Percentiles rank a stretch among this genome's conserved stretches.
These are phyloP conservation scores for Ailanthus altissimus DNA, from an alignment of 345 rosid species.

Conservation along the genomic window DNA sequence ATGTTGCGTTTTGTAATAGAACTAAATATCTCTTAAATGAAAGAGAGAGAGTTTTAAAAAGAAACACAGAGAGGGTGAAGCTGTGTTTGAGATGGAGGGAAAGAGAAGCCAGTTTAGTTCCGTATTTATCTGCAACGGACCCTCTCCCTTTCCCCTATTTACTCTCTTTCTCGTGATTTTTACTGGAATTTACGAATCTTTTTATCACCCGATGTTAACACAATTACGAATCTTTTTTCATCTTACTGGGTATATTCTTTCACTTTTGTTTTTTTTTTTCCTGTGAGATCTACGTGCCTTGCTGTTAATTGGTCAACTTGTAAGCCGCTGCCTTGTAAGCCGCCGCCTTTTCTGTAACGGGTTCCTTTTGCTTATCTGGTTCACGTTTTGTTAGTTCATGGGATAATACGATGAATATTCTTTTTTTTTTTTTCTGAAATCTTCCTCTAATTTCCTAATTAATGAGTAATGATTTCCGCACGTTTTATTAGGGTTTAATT, in stretches of 20 bases:
- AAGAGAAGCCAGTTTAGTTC: neutral
- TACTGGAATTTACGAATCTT: too few species aligned
- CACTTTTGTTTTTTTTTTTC: too few species aligned
- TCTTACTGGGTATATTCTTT: neutral
- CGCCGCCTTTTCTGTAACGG: neutral
- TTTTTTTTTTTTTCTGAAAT: neutral
- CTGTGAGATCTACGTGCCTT: neutral
- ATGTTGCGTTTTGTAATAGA: neutral
- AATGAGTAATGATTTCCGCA: too few species aligned
- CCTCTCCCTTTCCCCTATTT: neutral
- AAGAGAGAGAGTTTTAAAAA: neutral
- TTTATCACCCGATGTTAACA: too few species aligned
- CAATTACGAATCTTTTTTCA: too few species aligned
- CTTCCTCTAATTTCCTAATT: neutral
- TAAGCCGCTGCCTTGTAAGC: neutral
- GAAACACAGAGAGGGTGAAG: neutral
- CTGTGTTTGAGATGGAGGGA: neutral
- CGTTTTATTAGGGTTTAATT: too few species aligned
- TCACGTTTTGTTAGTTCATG: neutral
- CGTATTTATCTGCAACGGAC: conserved; percentile 15
- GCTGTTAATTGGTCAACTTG: neutral
- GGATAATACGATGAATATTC: neutral
- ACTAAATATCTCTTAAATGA: neutral
- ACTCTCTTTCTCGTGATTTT: neutral
- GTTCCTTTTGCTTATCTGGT: neutral